Evolutionary conservation across 2,329 filamentous ascomycete genomes (phyloP).

Genomic region (Penicillium digitatum): DNA sequence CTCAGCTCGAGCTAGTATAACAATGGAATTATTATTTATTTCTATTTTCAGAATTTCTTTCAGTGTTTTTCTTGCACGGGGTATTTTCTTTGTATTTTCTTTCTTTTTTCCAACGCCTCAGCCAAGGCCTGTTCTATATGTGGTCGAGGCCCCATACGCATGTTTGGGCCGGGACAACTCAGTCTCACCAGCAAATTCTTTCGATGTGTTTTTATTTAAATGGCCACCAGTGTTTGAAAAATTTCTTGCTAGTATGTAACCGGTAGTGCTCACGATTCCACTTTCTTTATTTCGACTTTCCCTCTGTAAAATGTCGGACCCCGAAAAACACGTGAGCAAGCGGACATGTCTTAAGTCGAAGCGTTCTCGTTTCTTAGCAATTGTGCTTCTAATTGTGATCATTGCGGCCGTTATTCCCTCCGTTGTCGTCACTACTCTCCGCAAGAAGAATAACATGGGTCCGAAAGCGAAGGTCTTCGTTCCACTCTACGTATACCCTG

Average conservation of each 20-base stretch:
- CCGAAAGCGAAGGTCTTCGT: conserved; percentile 45
- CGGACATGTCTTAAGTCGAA: conserved; percentile 27
- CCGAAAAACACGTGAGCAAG: conserved; percentile 35
- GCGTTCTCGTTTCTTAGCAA: conserved; percentile 29
- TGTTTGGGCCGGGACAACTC: conserved; percentile 11
- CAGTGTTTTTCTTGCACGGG: no score
- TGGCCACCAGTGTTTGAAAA: neutral
- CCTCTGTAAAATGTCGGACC: conserved; percentile 16
- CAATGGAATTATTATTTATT: conserved; percentile 1
- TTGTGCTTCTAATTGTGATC: conserved; percentile 29
- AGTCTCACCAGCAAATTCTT: neutral
- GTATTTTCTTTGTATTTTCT: neutral
- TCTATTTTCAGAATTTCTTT: neutral
- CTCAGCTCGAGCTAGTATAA: conserved; percentile 8
- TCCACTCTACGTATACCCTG: conserved; percentile 50
- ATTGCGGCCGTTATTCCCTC: conserved; percentile 33
- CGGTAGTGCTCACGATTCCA: conserved; percentile 6
- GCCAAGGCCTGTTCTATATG: conserved; percentile 17
- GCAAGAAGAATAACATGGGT: conserved; percentile 36
- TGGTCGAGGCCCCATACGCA: conserved; percentile 18
- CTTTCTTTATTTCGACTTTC: conserved; percentile 10
- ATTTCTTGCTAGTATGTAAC: conserved; percentile 8
- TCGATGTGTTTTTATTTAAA: neutral
- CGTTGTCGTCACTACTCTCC: conserved; percentile 34
- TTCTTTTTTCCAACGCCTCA: conserved; percentile 11